A percentile compares a stretch with the other conserved stretches of the same genome.
Conservation (phyloP, 208 protist genomes). For the Trypanosoma platydactyli region DNA sequence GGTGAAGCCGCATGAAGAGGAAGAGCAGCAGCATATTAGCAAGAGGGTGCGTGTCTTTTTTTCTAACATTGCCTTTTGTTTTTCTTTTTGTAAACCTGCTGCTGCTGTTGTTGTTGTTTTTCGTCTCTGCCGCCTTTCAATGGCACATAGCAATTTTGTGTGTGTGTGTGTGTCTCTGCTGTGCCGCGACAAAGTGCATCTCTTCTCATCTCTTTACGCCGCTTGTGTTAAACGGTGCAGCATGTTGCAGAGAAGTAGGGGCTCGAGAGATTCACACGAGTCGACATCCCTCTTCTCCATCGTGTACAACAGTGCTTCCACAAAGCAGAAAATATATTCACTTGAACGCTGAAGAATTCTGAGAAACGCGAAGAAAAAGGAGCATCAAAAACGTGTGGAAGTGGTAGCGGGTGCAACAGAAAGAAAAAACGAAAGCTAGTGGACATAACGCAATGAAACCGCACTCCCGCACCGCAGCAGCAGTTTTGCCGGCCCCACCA, state of each 20-base stretch:
- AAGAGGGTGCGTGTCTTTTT: too few species aligned
- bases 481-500: constrained; percentile 14
- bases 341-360: background rate
- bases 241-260: too few species aligned
- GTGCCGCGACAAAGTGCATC: too few species aligned
- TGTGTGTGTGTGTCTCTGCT: too few species aligned
- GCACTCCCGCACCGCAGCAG: background rate
- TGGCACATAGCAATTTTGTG: background rate
- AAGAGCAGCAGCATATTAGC: background rate
- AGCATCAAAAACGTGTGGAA: background rate
- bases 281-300: too few species aligned
- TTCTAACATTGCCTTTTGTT: constrained; percentile 2
- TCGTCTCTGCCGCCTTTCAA: too few species aligned
- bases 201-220: background rate
- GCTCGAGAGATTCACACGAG: too few species aligned
- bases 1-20: constrained; percentile 28
- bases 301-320: too few species aligned
- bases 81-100: background rate
- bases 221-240: too few species aligned
- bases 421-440: background rate
- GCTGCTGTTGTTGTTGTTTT: too few species aligned
- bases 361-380: background rate
- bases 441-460: constrained; percentile 8
- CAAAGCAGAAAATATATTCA: background rate
- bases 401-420: background rate